Percentiles rank a stretch among this genome's conserved stretches.
These are phyloP conservation scores for Leccinum variicolor DNA, from an alignment of 768 basidiomycete genomes.

Conservation along the genomic window DNA sequence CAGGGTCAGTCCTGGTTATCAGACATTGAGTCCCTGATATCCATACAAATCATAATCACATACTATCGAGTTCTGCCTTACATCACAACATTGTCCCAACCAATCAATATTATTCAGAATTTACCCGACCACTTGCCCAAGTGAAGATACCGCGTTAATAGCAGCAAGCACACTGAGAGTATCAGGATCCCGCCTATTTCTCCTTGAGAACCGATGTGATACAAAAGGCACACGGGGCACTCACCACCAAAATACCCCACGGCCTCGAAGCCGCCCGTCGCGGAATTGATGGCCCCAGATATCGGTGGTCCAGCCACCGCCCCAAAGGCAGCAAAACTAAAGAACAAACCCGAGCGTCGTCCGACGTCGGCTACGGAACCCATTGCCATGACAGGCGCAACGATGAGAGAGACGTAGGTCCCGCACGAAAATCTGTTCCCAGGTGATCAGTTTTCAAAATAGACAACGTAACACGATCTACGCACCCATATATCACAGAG, in stretches of 20 bases:
- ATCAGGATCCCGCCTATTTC: slow-evolving; percentile 37
- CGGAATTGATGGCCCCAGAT: slow-evolving; percentile 61
- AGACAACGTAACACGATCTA: background rate
- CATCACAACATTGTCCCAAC: background rate
- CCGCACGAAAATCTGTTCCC: slow-evolving; percentile 54
- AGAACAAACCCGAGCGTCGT: slow-evolving; percentile 59
- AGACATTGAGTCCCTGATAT: background rate
- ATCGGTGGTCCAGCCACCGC: slow-evolving; percentile 71
- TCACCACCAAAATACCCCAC: slow-evolving; percentile 42
- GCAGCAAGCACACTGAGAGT: slow-evolving; percentile 39
- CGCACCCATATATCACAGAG: slow-evolving; percentile 63
- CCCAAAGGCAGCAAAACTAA: slow-evolving; percentile 60
- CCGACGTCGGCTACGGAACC: slow-evolving; percentile 62
- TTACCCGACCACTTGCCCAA: slow-evolving; percentile 39
- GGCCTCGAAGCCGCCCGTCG: slow-evolving; percentile 44
- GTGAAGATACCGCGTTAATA: slow-evolving; percentile 39
- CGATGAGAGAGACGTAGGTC: slow-evolving; percentile 53
- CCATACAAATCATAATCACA: background rate
- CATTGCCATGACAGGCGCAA: slow-evolving; percentile 57
- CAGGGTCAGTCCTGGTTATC: no score
- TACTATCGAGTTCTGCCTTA: no score
- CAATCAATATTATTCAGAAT: slow-evolving; percentile 27
- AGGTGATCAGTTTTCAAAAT: background rate
- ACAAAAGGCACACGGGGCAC: background rate
- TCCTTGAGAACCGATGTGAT: background rate